Percentiles rank a stretch among this genome's conserved stretches.
These are phyloP conservation scores for Aspergillus hancockii DNA, from an alignment of 495 filamentous ascomycete species.

Conservation along the genomic window DNA sequence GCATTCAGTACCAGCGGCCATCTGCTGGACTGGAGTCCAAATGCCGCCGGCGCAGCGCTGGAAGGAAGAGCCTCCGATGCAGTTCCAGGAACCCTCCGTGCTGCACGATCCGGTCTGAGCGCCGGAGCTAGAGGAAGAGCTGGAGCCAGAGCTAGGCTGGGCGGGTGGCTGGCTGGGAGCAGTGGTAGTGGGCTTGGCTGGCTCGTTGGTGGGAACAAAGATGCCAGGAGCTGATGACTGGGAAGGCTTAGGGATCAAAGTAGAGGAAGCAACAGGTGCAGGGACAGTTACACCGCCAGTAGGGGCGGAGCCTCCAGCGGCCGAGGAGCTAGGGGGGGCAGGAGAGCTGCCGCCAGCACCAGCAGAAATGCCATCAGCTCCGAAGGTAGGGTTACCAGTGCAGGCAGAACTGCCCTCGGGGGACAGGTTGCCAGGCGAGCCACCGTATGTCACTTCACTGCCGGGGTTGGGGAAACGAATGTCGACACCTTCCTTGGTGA, in stretches of 20 bases:
- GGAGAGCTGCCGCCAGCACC: conserved; percentile 16
- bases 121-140: conserved; percentile 17
- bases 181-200: conserved; percentile 14
- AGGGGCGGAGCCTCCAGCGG: conserved; percentile 14
- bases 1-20: conserved; percentile 64
- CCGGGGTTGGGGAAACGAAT: conserved; percentile 75
- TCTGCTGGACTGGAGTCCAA: conserved; percentile 54
- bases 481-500: conserved; percentile 56
- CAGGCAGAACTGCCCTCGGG: conserved; percentile 31
- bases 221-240: conserved; percentile 23
- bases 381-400: conserved; percentile 33
- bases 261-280: conserved; percentile 20
- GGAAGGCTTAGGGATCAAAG: conserved; percentile 29
- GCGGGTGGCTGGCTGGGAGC: neutral
- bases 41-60: conserved; percentile 62
- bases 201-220: conserved; percentile 15
- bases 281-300: conserved; percentile 15
- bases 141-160: conserved; percentile 2
- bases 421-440: conserved; percentile 29
- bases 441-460: conserved; percentile 49
- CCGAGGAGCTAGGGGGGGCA: conserved; percentile 12
- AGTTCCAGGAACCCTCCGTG: conserved; percentile 59
- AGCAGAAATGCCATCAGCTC: conserved; percentile 23
- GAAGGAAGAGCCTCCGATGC: conserved; percentile 59
- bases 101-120: conserved; percentile 41